phyloP scores from a whole-genome alignment of 345 rosid species.

The Gossypium mustelinum region DNA sequence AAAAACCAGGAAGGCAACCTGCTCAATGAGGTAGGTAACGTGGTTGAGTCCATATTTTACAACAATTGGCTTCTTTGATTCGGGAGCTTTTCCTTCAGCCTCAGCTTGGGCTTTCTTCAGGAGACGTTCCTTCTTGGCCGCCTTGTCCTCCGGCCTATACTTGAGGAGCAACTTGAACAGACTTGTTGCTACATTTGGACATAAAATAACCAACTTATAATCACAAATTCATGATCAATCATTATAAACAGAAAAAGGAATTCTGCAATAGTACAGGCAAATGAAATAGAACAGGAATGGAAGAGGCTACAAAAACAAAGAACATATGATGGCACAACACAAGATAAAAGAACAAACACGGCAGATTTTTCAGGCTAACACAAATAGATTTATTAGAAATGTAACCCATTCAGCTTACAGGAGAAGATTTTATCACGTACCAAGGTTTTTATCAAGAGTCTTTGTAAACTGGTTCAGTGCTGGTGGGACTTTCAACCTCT shows the following conservation, averaged over 20 bases:
- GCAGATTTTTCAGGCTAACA: not conserved
- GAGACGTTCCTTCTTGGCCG: conserved; percentile 42
- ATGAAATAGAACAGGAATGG: not conserved
- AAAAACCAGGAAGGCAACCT: conserved; percentile 28
- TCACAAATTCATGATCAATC: not conserved
- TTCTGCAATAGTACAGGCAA: not conserved
- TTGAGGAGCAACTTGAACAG: conserved; percentile 65
- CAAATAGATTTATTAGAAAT: not conserved
- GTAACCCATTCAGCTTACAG: not conserved
- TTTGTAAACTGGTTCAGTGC: not conserved
- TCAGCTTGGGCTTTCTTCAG: conserved; percentile 55
- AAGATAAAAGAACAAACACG: not conserved
- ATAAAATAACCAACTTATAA: not conserved
- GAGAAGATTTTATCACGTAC: conserved; percentile 15
- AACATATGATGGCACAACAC: not conserved
- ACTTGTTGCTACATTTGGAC: conserved; percentile 37
- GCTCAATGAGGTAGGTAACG: conserved; percentile 69
- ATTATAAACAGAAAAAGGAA: not conserved
- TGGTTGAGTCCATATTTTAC: conserved; percentile 75
- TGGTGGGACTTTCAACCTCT: conserved; percentile 5
- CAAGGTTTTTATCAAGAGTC: conserved; percentile 40
- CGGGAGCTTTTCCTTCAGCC: conserved; percentile 53
- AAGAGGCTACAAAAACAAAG: not conserved
- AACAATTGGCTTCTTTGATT: conserved; percentile 60
- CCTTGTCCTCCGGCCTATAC: conserved; percentile 20